phyloP scores from a whole-genome alignment of 352 stramenopile genomes.

The Phytophthora fragariaefolia region DNA sequence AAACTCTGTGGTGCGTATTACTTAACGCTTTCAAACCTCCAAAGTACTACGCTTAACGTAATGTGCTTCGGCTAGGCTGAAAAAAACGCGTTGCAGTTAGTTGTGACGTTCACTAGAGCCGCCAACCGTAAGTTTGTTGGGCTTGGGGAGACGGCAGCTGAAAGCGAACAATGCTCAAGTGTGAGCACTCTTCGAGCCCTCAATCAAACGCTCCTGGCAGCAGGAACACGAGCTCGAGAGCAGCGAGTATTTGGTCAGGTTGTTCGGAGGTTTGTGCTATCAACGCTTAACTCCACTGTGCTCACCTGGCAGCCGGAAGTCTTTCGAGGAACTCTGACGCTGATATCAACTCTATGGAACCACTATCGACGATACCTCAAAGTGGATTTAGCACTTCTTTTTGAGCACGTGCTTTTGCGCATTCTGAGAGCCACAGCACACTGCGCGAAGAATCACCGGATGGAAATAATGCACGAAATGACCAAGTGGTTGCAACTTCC shows the following conservation, averaged over 20 bases:
- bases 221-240: conserved; percentile 53
- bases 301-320: conserved; percentile 65
- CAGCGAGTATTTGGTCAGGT: conserved; percentile 76
- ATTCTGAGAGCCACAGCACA: conserved; percentile 64
- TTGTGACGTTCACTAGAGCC: conserved; percentile 79
- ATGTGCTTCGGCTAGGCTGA: conserved; percentile 47
- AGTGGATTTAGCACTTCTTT: conserved; percentile 81
- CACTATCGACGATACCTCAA: conserved; percentile 87
- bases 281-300: conserved; percentile 68
- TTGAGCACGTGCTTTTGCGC: conserved; percentile 82
- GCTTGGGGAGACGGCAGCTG: conserved; percentile 40
- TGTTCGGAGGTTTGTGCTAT: conserved; percentile 78
- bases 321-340: conserved; percentile 63
- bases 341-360: conserved; percentile 86
- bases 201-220: conserved; percentile 73
- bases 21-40: not conserved
- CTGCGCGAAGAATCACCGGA: conserved; percentile 61
- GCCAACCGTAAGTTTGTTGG: conserved; percentile 60
- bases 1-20: conserved; percentile 36
- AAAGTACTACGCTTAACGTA: not conserved
- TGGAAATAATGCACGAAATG: conserved; percentile 84
- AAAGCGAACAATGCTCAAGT: conserved; percentile 66
- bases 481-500: conserved; percentile 81
- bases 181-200: conserved; percentile 72
- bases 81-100: conserved; percentile 73